Evolutionary conservation across 352 stramenopile genomes (phyloP), one percentile per base, ranked within the genome.

Genomic region (Globisporangium ultimum): DNA sequence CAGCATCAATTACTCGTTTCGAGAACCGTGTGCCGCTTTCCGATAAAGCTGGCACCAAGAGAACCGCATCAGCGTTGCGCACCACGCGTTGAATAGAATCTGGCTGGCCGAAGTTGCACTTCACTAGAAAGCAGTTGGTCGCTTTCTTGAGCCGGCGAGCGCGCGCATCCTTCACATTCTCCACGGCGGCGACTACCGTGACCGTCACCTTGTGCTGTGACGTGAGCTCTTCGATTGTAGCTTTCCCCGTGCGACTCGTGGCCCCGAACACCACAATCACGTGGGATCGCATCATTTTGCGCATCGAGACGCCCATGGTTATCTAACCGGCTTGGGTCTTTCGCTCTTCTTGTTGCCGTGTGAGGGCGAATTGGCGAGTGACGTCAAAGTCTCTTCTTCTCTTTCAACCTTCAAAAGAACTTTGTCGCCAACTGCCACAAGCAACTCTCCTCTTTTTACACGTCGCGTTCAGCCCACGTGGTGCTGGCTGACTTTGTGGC

Each of bases 261-360:
- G 75, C 80, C 6, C 83, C 83, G 50, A 93, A 91, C 53, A 93
- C 80, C 41, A 93, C 83, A 47, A 93, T 76, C 48, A 90, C 74
- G 13, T 71, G 71, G 14, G 76, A 67, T 4, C 68, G 68, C 60
- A 88, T 67, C 57, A 92, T 43, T 59, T 84, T 87, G 24, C 75
- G 78, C 36, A 91, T 61, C 49, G 78, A 64, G 28, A 89, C 70
- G 2, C 77, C 77, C 77, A 87, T 87, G 53, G 2, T 61, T 57
- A 17, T n/a, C 9, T 24, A 5, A 18, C 40, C 12, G 10, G 15
- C 11, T 43, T 48, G 53, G 11, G 12, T 49, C 24, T 28, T 28
- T 5, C 17, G 13, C 34, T 38, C 28, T 43, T 56, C 24, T 20
- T 36, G 18, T n/a, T 46, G 17, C 21, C 8, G 18, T 43, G 40